Evolutionary conservation across 202 grass and related monocot genomes (phyloP), one percentile per base, ranked within the genome.

Genomic region (Brachypodium distachyon): DNA sequence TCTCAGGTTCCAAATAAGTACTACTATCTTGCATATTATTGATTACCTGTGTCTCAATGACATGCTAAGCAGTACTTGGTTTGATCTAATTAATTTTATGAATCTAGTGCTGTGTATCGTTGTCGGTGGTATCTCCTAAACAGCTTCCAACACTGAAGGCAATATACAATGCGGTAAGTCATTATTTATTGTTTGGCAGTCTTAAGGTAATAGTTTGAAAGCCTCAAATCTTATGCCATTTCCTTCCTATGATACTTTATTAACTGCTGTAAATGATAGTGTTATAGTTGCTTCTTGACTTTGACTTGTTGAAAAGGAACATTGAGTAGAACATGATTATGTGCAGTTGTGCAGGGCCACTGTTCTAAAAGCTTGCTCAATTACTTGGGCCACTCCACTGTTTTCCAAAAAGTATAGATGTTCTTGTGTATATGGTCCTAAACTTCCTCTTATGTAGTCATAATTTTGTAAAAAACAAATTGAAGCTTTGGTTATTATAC

Each of bases 41-140:
- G n/a, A 74, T 72, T 77, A 10, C 53, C 79, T 77, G 26, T 81
- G 4, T 74, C 11, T 83, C 9, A 62, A 58, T 70, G 22, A 26
- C 61, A 44, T 33, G 13, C 52, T 63, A 58, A 46, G 18, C 38
- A 48, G 28, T 27, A 67, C 52, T 81, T 90, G 11, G 31, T 39
- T 80, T 38, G 57, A 70, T 87, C 39, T 84, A 31, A 58, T 68
- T 69, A 27, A 44, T 80, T 50, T 80, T 83, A 46, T 92, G 36
- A 34, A 40, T 95, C 89, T 73, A 95, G 96, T 95, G 89, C 54
- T 83, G 74, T 58, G 46, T 95, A 43, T 95, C 96, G 34, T 67
- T 96, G 60, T 96, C 89, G 1, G 92, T 98, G 79, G 83, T 98
- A 86, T 95, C 96, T 56, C 96, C 96, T 52, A 95, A 95, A 65